Conservation (phyloP, 352 stramenopile species). For the Phytophthora ohioensis region DNA sequence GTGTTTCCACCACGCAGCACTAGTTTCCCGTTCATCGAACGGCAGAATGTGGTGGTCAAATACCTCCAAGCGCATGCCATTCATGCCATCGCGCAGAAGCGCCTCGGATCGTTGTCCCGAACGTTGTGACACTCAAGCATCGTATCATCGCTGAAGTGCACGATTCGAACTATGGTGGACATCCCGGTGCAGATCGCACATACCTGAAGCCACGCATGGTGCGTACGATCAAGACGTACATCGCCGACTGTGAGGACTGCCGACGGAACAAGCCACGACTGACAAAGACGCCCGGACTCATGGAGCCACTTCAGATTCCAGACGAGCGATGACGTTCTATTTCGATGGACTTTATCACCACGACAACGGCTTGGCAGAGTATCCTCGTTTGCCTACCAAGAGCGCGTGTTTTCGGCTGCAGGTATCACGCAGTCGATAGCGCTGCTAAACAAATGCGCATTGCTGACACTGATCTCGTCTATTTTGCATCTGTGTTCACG, state of each 20-base stretch:
- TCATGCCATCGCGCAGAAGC: slow-evolving; percentile 34
- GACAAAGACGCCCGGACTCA: slow-evolving; percentile 10
- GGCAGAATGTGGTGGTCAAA: slow-evolving; percentile 45
- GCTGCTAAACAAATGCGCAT: no score
- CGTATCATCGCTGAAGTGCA: no score
- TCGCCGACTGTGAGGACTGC: slow-evolving; percentile 12
- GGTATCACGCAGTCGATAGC: neutral
- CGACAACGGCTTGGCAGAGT: slow-evolving; percentile 4
- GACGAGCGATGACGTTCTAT: slow-evolving; percentile 16
- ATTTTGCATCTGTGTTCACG: no score
- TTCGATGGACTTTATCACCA: slow-evolving; percentile 14
- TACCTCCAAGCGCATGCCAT: slow-evolving; percentile 44
- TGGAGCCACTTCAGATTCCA: slow-evolving; percentile 13
- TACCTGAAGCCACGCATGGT: neutral
- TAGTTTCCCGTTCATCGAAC: slow-evolving; percentile 38
- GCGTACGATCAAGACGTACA: slow-evolving; percentile 7
- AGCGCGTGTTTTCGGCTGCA: slow-evolving; percentile 5
- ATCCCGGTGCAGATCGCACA: no score
- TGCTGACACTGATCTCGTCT: no score
- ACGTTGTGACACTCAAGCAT: no score
- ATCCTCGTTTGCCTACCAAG: slow-evolving; percentile 10
- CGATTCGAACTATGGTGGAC: no score
- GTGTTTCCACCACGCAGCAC: slow-evolving; percentile 38
- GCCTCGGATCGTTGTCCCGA: neutral
- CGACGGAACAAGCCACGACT: slow-evolving; percentile 15